These are phyloP conservation scores for Mortierella claussenii DNA, from an alignment of 192 early-diverging fungal species.

Conservation along the genomic window DNA sequence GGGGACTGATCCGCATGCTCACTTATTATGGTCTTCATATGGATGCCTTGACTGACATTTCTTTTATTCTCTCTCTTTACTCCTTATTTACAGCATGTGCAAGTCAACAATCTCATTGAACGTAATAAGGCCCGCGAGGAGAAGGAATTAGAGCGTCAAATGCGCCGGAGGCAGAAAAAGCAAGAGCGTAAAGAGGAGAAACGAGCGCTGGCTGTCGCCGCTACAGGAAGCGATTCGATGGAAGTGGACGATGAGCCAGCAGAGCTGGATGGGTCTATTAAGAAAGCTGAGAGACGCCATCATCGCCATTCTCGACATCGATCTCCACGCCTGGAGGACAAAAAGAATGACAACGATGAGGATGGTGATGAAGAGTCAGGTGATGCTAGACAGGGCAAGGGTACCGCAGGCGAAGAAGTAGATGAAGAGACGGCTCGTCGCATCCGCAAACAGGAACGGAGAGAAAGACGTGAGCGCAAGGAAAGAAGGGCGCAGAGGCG, in stretches of 20 bases:
- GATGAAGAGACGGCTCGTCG: constrained; percentile 26
- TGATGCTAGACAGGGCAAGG: not conserved
- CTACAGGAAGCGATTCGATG: constrained; percentile 1
- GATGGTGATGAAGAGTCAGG: too few relatives aligned
- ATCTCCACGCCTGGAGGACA: constrained; percentile 16
- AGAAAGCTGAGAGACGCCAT: constrained; percentile 15
- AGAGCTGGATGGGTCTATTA: not conserved
- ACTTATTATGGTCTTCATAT: too few relatives aligned
- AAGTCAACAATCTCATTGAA: constrained; percentile 30
- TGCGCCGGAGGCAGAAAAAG: constrained; percentile 13
- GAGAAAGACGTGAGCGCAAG: constrained; percentile 29
- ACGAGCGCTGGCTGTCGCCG: not conserved
- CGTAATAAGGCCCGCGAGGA: constrained; percentile 34
- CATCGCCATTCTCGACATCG: constrained; percentile 34
- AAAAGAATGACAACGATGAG: constrained; percentile 10
- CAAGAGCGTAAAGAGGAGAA: constrained; percentile 28
- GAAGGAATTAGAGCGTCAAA: constrained; percentile 26
- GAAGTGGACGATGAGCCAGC: constrained; percentile 6
- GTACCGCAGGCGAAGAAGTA: constrained; percentile 2
- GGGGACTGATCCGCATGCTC: not conserved
- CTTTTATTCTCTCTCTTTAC: not conserved
- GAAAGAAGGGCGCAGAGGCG: constrained; percentile 28
- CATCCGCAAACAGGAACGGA: constrained; percentile 19
- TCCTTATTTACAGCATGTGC: constrained; percentile 21
- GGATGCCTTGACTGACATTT: not conserved